A percentile compares a stretch with the other conserved stretches of the same genome.
These are phyloP conservation scores for Yamadazyma dendronema DNA, from an alignment of 1,139 yeast species.

Conservation along the genomic window DNA sequence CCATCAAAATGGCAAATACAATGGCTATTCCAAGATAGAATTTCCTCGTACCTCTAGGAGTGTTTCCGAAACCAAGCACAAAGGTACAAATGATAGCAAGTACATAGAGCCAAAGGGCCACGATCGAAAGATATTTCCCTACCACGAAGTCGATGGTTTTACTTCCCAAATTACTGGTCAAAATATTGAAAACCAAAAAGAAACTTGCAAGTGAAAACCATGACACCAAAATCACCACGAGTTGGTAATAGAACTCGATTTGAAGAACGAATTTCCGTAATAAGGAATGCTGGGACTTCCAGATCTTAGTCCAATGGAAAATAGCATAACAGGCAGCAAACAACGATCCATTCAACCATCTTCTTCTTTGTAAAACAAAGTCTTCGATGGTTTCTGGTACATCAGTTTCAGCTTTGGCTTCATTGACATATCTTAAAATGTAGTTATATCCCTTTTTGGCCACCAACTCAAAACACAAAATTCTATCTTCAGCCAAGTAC, in stretches of 20 bases:
- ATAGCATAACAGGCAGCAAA: conserved; percentile 79
- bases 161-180: conserved; percentile 56
- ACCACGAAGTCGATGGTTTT: conserved; percentile 43
- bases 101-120: conserved; percentile 44
- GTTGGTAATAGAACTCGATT: conserved; percentile 69
- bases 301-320: conserved; percentile 67
- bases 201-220: conserved; percentile 82
- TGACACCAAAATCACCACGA: conserved; percentile 62
- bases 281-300: conserved; percentile 67
- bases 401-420: conserved; percentile 80
- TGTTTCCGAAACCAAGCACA: conserved; percentile 48
- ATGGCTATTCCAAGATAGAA: conserved; percentile 43
- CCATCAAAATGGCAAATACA: conserved; percentile 46
- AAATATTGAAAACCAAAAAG: conserved; percentile 68
- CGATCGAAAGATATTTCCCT: conserved; percentile 42
- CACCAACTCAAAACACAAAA: conserved; percentile 76
- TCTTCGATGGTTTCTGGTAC: conserved; percentile 76
- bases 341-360: conserved; percentile 85
- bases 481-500: conserved; percentile 86
- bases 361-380: conserved; percentile 71
- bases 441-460: conserved; percentile 65
- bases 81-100: conserved; percentile 44
- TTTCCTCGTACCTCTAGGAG: conserved; percentile 46
- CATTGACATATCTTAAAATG: conserved; percentile 68
- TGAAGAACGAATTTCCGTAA: conserved; percentile 62